These are phyloP conservation scores for Fusarium brevicatenulatum DNA, from an alignment of 2,329 filamentous ascomycete genomes.

Conservation along the genomic window DNA sequence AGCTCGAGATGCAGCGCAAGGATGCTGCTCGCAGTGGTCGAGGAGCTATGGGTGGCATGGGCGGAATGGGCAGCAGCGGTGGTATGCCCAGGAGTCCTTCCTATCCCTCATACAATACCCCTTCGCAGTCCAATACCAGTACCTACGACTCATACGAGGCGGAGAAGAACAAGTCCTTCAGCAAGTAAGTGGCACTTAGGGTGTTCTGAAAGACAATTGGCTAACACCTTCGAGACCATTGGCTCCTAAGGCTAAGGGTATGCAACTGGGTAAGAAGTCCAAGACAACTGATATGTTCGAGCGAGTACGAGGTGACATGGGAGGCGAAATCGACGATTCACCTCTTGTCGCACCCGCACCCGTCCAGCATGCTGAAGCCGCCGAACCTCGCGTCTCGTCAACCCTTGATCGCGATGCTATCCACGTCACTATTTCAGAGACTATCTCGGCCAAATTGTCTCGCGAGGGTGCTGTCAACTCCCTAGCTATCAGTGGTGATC, in stretches of 20 bases:
- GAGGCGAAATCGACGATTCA: constrained; percentile 81
- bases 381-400: constrained; percentile 68
- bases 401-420: constrained; percentile 84
- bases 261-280: constrained; percentile 99
- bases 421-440: constrained; percentile 86
- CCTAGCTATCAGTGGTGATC: constrained; percentile 89
- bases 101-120: constrained; percentile 90
- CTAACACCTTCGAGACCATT: constrained; percentile 56
- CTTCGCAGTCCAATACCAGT: constrained; percentile 77
- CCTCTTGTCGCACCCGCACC: constrained; percentile 74
- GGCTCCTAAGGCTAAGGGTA: constrained; percentile 91
- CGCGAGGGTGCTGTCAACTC: constrained; percentile 88
- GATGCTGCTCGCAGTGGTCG: constrained; percentile 81
- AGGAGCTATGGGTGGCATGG: constrained; percentile 50
- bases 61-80: constrained; percentile 44
- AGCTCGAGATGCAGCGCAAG: constrained; percentile 98
- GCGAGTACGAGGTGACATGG: constrained; percentile 89
- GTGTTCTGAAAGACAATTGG: background rate
- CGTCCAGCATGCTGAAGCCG: constrained; percentile 61
- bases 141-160: constrained; percentile 95
- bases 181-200: constrained; percentile 68
- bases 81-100: constrained; percentile 77
- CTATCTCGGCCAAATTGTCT: constrained; percentile 89
- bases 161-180: constrained; percentile 92
- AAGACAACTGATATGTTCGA: constrained; percentile 98